Evolutionary conservation across 192 early-diverging fungal species (phyloP).

Genomic region (Mortierella alpina): DNA sequence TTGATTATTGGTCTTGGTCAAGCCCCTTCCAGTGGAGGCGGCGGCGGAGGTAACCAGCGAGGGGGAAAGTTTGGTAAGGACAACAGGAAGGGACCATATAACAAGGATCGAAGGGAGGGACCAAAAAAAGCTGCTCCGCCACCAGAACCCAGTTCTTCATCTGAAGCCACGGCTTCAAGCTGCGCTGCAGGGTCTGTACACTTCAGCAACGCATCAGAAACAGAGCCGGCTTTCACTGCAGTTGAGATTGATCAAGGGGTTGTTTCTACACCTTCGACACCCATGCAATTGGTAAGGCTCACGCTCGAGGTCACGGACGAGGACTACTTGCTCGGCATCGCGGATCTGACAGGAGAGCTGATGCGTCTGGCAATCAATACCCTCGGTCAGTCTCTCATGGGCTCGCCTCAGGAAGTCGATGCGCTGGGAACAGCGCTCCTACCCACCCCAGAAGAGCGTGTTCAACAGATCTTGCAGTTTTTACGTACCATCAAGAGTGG

Average conservation of each 20-base stretch:
- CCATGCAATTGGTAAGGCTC: background rate
- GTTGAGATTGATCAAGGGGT: background rate
- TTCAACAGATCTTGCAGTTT: conserved; percentile 43
- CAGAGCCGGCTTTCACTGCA: background rate
- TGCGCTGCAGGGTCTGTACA: background rate
- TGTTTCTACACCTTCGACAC: background rate
- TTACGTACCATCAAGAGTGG: conserved; percentile 46
- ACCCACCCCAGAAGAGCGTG: conserved; percentile 34
- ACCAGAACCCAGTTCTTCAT: background rate
- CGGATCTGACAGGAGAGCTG: conserved; percentile 71
- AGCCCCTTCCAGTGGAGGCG: conserved; percentile 11
- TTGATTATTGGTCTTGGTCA: conserved; percentile 38
- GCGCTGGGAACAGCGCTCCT: background rate
- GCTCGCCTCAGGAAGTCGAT: background rate
- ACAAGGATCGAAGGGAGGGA: conserved; percentile 11
- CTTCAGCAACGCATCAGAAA: background rate
- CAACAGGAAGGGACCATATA: conserved; percentile 20
- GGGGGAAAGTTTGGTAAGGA: conserved; percentile 27
- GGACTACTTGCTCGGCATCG: conserved; percentile 67
- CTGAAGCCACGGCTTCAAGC: background rate
- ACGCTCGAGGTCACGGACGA: conserved; percentile 53
- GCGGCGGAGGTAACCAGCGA: conserved; percentile 10
- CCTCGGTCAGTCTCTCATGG: conserved; percentile 45
- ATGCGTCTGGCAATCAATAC: conserved; percentile 69
- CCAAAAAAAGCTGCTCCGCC: background rate